Evolutionary conservation across 768 basidiomycete genomes (phyloP), one percentile per base, ranked within the genome.

Genomic region (Mycena floridula): DNA sequence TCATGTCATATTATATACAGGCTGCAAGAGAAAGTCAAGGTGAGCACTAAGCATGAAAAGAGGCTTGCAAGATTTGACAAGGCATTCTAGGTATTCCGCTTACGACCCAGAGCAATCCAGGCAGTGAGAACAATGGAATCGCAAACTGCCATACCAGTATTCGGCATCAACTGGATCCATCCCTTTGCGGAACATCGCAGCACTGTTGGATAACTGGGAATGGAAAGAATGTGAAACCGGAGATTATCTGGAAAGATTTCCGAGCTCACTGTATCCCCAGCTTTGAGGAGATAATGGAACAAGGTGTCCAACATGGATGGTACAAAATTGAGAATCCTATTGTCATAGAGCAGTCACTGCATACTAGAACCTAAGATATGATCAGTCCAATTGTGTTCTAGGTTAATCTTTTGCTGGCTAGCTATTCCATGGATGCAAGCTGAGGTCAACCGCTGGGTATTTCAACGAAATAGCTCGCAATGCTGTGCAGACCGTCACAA

Each of bases 71-170:
- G 41, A 45, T 36, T 22, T 36, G 20, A 42, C 46, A 18, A 32
- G 22, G 42, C 24, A 69, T n/a, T n/a, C n/a, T n/a, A n/a, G 67
- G 38, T 22, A 54, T 74, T 6, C 67, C 72, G 4, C 44, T 73
- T 0, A 43, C 68, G 0, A 71, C 70, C 0, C 71, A 71, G 45
- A 72, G 69, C 43, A 71, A 76, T 50, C 64, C 55, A 1, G 73
- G 72, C 0, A 39, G 54, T 0, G 70, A 74, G 43, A 77, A 76
- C 44, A 61, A 62, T 47, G 60, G 66, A 0, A 58, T 74, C 22
- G 76, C 73, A 1, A 76, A 77, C 52, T 55, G 54, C 0, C 70
- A 75, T 0, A 73, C 74, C 0, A 25, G 51, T 0, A 50, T 70
- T 0, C 62, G 67, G 0, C 74, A 75, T 5, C 32, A 27, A 0